These are phyloP conservation scores for Hypoxylon subgilvum DNA, from an alignment of 495 filamentous ascomycete species.

Conservation along the genomic window DNA sequence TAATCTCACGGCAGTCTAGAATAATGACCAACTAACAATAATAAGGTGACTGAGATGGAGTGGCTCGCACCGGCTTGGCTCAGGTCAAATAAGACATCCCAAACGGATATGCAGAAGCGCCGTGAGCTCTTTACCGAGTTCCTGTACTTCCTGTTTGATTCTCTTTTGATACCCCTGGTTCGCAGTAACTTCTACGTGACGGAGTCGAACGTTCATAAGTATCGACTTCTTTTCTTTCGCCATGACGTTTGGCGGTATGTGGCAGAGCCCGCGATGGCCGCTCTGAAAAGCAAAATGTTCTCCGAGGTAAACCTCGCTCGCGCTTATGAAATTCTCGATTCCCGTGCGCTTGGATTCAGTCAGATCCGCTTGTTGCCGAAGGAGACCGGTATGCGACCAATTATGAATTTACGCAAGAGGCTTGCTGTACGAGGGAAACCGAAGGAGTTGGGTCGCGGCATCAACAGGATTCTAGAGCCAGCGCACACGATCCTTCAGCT, in stretches of 20 bases:
- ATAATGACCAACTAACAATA: slow-evolving; percentile 12
- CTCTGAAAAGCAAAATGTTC: slow-evolving; percentile 76
- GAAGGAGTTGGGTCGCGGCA: slow-evolving; percentile 68
- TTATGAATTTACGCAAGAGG: slow-evolving; percentile 81
- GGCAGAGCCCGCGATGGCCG: slow-evolving; percentile 71
- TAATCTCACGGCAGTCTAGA: not conserved
- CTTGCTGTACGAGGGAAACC: slow-evolving; percentile 58
- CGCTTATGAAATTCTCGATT: slow-evolving; percentile 64
- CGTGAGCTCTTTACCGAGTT: slow-evolving; percentile 81
- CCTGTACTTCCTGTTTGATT: slow-evolving; percentile 91
- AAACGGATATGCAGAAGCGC: slow-evolving; percentile 77
- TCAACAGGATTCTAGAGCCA: slow-evolving; percentile 80
- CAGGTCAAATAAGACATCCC: slow-evolving; percentile 61
- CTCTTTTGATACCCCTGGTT: slow-evolving; percentile 84
- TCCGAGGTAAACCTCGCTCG: slow-evolving; percentile 70
- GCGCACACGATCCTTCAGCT: slow-evolving; percentile 77
- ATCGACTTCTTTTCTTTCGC: slow-evolving; percentile 89
- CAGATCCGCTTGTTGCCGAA: slow-evolving; percentile 85
- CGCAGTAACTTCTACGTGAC: slow-evolving; percentile 92
- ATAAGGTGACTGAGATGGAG: slow-evolving; percentile 66
- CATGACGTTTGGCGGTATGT: slow-evolving; percentile 88
- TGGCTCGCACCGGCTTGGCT: slow-evolving; percentile 70
- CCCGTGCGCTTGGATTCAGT: slow-evolving; percentile 72
- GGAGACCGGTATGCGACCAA: slow-evolving; percentile 68
- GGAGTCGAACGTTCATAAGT: slow-evolving; percentile 79